Conservation (phyloP, 148 eudicot species). For the Rheum nobile region DNA sequence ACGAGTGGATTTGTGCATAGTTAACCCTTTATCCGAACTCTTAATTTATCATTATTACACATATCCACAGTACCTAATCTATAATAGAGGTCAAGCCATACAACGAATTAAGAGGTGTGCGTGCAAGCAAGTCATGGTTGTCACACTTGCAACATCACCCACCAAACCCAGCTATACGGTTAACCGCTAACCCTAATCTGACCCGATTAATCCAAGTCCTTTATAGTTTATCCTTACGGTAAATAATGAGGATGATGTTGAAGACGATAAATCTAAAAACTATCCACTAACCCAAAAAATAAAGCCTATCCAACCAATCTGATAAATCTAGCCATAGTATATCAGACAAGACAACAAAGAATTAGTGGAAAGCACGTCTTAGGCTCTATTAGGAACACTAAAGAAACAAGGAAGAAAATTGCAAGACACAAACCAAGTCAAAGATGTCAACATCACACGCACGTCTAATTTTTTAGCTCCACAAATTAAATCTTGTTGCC, state of each 20-base stretch:
- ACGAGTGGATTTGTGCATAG: neutral
- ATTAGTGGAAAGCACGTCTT: constrained; percentile 6
- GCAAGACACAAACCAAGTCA: neutral
- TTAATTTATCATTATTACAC: neutral
- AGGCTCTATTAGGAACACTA: neutral
- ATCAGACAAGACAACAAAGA: neutral
- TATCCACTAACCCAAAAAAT: neutral
- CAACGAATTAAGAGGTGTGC: neutral
- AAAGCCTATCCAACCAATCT: neutral
- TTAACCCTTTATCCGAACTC: neutral
- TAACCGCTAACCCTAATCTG: no score
- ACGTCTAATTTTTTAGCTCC: neutral
- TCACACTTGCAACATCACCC: neutral
- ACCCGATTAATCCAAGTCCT: no score
- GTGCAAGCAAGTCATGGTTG: neutral
- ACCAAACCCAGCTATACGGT: neutral
- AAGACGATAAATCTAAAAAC: neutral
- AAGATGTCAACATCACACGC: neutral
- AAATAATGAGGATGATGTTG: no score
- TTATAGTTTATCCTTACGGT: no score
- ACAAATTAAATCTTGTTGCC: neutral
- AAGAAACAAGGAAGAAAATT: neutral
- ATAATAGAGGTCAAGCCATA: neutral
- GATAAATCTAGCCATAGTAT: no score
- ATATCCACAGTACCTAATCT: neutral